Evolutionary conservation across 2,329 filamentous ascomycete species (phyloP), one percentile per base, ranked within the genome.

Genomic region (Coccinonectria pachysandricola): DNA sequence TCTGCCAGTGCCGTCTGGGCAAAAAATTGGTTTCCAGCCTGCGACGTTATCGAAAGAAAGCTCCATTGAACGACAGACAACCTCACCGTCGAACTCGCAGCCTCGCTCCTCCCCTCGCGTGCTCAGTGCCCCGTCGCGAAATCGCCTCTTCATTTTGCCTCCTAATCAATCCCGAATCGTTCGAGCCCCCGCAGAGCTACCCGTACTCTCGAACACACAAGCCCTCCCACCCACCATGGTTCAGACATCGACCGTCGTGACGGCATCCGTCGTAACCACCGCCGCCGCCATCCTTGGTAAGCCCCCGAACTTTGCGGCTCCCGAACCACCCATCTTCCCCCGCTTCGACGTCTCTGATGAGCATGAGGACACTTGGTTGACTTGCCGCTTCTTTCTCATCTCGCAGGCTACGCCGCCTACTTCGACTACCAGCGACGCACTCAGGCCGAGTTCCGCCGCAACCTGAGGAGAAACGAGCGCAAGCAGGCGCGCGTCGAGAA

Each of bases 381-480:
- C n/a, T n/a, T n/a, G n/a, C n/a, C n/a, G n/a, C n/a, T n/a, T n/a
- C n/a, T n/a, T n/a, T n/a, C n/a, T n/a, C n/a, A n/a, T n/a, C n/a
- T n/a, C n/a, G n/a, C 45, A 77, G 73, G 69, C 42, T 80, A 80
- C 47, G 74, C 68, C 38, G 53, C 71, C 43, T 81, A 77, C 59
- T 81, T 81, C 54, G 76, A 81, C 56, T 69, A 75, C 49, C 66
- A 71, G 50, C 68, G 76, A 43, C 72, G 76, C 39, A 66, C 62
- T 49, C 63, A 75, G 45, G 59, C 73, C 48, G 68, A 75, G 43
- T 81, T 80, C 61, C 68, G 76, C 46, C 71, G 73, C 50, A 60
- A 68, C 46, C 58, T 81, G 47, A 81, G 82, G 56, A 75, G 78
- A 50, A 81, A 84, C 57, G 78, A 81, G 54, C 79, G 82, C 58